Conservation (phyloP, 1,139 yeast species). For the Hyphopichia fennica region DNA sequence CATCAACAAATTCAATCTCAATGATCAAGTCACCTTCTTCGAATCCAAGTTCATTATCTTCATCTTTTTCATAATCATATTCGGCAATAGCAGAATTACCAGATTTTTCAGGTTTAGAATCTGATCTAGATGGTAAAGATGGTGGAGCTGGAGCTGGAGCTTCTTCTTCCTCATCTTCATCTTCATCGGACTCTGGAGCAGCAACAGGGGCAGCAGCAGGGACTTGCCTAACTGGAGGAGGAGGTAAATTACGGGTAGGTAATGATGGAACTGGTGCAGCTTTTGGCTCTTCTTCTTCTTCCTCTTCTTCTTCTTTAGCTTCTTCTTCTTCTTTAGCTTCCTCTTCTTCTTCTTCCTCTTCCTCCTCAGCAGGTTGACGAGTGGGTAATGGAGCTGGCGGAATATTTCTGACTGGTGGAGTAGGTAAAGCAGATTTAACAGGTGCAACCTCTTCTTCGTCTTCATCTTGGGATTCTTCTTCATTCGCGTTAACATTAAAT, state of each 20-base stretch:
- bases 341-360: constrained; percentile 13
- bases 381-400: constrained; percentile 16
- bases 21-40: constrained; percentile 78
- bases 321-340: constrained; percentile 19
- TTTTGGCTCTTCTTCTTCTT: constrained; percentile 21
- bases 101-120: constrained; percentile 17
- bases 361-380: constrained; percentile 6
- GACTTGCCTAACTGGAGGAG: constrained; percentile 15
- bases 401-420: constrained; percentile 24
- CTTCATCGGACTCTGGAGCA: constrained; percentile 13
- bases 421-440: constrained; percentile 25
- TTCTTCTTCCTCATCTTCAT: constrained; percentile 22
- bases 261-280: constrained; percentile 10
- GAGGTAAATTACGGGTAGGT: constrained; percentile 21
- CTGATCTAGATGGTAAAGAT: constrained; percentile 13
- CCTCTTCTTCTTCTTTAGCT: constrained; percentile 14
- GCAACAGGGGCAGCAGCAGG: constrained; percentile 8
- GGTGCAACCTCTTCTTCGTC: constrained; percentile 23
- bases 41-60: constrained; percentile 78
- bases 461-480: constrained; percentile 10
- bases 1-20: constrained; percentile 86
- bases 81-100: constrained; percentile 62
- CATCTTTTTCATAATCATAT: constrained; percentile 85
- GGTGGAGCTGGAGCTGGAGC: constrained; percentile 13
- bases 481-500: constrained; percentile 5